Percentiles rank a stretch among this genome's conserved stretches.
Conservation (phyloP, 1,284 basidiomycete genomes). For the Fistulina hepatica region DNA sequence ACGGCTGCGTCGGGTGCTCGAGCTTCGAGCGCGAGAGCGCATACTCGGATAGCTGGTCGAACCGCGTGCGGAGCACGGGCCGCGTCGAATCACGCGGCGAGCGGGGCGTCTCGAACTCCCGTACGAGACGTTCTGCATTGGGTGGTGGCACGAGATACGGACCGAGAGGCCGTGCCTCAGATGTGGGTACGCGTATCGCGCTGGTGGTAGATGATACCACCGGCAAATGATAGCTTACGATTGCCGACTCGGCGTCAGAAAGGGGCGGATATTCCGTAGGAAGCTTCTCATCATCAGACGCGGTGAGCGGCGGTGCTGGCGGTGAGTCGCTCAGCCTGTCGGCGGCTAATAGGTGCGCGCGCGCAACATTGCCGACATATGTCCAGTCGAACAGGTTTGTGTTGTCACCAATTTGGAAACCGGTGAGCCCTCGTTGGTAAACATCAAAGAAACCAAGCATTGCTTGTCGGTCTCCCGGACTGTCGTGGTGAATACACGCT, state of each 20-base stretch:
- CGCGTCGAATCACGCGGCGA: conserved; percentile 33
- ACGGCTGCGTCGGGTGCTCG: conserved; percentile 27
- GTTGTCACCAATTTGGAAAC: conserved; percentile 93
- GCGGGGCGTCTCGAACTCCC: conserved; percentile 47
- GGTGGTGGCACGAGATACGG: conserved; percentile 57
- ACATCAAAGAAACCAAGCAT: conserved; percentile 76
- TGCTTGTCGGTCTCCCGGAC: conserved; percentile 86
- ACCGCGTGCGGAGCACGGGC: conserved; percentile 65
- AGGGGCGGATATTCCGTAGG: conserved; percentile 29
- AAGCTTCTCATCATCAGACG: conserved; percentile 25
- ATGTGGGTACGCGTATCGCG: conserved; percentile 60
- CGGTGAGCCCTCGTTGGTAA: conserved; percentile 75
- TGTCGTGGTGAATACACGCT: conserved; percentile 21
- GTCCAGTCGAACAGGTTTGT: conserved; percentile 96
- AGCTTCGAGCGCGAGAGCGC: conserved; percentile 40
- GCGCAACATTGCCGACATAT: conserved; percentile 92
- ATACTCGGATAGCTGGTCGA: conserved; percentile 56
- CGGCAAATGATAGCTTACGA: conserved; percentile 49
- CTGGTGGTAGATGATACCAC: conserved; percentile 56
- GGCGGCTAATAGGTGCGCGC: conserved; percentile 90
- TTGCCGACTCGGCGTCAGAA: conserved; percentile 30
- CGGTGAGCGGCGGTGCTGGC: conserved; percentile 26
- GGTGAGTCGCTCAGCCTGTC: conserved; percentile 60
- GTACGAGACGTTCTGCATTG: conserved; percentile 47
- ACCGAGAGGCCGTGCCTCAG: conserved; percentile 67